Evolutionary conservation across 768 basidiomycete species (phyloP).

Genomic region (Suillus paluster): DNA sequence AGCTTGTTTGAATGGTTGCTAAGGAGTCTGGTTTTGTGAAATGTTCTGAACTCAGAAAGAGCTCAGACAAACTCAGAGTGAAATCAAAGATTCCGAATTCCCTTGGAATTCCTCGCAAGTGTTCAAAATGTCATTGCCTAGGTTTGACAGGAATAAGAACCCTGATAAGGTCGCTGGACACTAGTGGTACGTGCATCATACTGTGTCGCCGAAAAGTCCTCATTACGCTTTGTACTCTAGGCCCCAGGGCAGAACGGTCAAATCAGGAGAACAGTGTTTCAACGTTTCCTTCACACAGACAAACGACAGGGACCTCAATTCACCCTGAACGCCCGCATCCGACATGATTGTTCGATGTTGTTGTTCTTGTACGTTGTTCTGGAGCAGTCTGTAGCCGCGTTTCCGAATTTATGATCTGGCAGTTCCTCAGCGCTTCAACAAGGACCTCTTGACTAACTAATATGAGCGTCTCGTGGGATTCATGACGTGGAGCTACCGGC

Average conservation of each 20-base stretch:
- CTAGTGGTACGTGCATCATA: not conserved
- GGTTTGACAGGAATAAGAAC: not conserved
- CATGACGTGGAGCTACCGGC: slow-evolving; percentile 7
- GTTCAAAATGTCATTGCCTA: not conserved
- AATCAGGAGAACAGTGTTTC: not conserved
- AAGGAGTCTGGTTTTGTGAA: slow-evolving; percentile 2
- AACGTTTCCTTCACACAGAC: not conserved
- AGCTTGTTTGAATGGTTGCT: not conserved
- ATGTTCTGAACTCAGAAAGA: slow-evolving; percentile 12
- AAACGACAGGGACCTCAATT: no score
- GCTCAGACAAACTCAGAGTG: slow-evolving; percentile 10
- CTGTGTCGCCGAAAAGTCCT: not conserved
- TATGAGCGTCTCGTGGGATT: slow-evolving; percentile 13
- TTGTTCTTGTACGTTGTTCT: not conserved
- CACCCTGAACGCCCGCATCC: not conserved
- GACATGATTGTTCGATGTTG: not conserved
- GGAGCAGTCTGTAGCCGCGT: not conserved
- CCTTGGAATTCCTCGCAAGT: not conserved
- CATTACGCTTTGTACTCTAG: not conserved
- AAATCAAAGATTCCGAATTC: not conserved
- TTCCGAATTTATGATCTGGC: not conserved
- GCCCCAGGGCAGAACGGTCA: not conserved
- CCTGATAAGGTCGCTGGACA: not conserved
- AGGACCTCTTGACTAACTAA: not conserved
- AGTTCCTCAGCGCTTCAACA: not conserved